A percentile compares a stretch with the other conserved stretches of the same genome.
Conservation (phyloP, 2,329 filamentous ascomycete species). For the Fusarium falciforme region DNA sequence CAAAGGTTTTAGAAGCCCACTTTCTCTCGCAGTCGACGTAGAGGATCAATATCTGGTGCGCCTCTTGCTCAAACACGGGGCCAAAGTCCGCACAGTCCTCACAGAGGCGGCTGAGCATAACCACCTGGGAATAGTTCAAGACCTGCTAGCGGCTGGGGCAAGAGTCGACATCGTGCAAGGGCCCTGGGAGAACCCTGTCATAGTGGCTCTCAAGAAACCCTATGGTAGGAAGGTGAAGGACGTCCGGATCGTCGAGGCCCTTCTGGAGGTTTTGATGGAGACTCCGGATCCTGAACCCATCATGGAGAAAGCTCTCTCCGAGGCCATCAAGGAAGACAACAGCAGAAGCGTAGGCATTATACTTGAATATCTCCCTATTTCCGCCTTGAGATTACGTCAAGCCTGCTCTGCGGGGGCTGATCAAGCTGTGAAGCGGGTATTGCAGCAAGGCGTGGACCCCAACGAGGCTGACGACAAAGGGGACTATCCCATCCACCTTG, state of each 20-base stretch:
- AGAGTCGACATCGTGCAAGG: background rate
- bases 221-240: background rate
- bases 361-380: background rate
- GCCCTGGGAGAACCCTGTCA: background rate
- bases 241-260: background rate
- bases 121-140: constrained; percentile 3
- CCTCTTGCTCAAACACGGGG: constrained; percentile 1
- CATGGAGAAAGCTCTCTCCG: background rate
- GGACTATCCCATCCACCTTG: background rate
- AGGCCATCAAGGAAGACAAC: background rate
- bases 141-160: background rate
- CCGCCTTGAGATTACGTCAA: background rate
- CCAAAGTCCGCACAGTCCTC: background rate
- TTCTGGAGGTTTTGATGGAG: background rate
- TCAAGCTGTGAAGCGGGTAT: background rate
- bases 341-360: background rate
- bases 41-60: background rate
- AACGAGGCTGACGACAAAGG: background rate
- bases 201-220: background rate
- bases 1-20: background rate
- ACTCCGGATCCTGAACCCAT: background rate
- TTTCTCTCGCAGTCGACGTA: background rate
- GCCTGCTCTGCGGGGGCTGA: background rate
- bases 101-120: background rate
- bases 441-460: background rate